These are phyloP conservation scores for Prinsepia uniflora DNA, from an alignment of 306 rosid species.

Conservation along the genomic window DNA sequence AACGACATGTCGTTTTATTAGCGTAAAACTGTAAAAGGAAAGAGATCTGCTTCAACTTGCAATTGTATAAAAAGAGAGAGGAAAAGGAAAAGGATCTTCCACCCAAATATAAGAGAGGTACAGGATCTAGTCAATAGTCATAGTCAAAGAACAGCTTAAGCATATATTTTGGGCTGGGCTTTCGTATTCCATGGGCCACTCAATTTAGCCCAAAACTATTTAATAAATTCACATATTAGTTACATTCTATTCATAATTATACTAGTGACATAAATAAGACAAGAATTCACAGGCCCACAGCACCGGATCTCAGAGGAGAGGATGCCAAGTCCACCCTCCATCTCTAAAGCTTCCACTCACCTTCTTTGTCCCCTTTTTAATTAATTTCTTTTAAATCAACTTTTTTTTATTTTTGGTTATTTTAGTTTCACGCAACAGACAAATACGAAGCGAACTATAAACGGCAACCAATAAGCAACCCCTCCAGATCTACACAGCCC, in stretches of 20 bases:
- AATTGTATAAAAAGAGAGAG: not conserved
- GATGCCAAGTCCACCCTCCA: not conserved
- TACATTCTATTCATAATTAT: no score
- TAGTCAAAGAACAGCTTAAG: not conserved
- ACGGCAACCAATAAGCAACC: not conserved
- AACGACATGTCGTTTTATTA: not conserved
- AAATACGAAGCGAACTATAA: conserved; percentile 6
- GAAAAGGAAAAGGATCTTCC: no score
- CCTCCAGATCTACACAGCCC: conserved; percentile 21
- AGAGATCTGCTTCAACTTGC: not conserved
- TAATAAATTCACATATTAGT: no score
- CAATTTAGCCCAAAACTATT: no score
- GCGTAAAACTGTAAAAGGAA: not conserved
- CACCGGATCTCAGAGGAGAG: not conserved
- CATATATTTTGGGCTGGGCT: not conserved
- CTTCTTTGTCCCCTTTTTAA: not conserved
- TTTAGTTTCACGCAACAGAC: conserved; percentile 15
- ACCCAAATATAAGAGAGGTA: not conserved
- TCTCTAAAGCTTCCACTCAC: not conserved
- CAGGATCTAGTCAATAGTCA: not conserved
- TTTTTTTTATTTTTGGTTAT: not conserved
- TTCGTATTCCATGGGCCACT: not conserved
- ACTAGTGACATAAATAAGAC: not conserved
- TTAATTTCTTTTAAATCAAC: not conserved
- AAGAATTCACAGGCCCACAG: not conserved